Base-by-base conservation (phyloP, 768 basidiomycete genomes). In the Termitomyces sp. region DNA sequence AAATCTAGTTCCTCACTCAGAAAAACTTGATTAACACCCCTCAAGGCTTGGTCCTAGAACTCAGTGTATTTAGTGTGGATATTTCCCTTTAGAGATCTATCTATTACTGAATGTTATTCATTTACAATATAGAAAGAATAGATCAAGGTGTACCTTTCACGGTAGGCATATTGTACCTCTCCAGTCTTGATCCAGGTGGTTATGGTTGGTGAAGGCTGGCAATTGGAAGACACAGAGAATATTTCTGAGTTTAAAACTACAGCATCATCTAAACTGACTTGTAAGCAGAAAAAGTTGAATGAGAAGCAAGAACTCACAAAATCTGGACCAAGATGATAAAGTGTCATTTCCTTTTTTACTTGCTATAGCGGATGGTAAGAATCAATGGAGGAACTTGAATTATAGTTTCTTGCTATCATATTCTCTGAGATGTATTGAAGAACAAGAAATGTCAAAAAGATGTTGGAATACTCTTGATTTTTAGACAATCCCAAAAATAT, bases 301-400 rank as follows among this genome's bases (percentile, higher is more conserved):
- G 20, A 37, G 24, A 10, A 13, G 13, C 33, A 44, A 46, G 26
- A 41, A 39, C 60, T 79, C 65, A 94, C 94, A 84, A 68, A 97
- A 93, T 77, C 89, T 93, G 90, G 87, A 66, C 83, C 84, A 65
- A 93, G 82, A 69, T 97, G 94, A 73, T 97, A 97, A 45, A 93
- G 81, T 3, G 91, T 94, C 37, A 88, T 86, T 68, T 97, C 92
- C 85, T 75, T 86, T 92, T 77, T 84, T 89, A 59, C 81, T 81
- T 57, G 88, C 84, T 86, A 89, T 89, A n/a, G 70, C 54, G 36
- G 34, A 34, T 15, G 44, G 46, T 29, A 34, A 20, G 41, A 41
- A 39, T 7, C 36, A 20, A n/a, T 10, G 39, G n/a, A 20, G n/a
- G 42, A 37, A 33, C 5, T 29, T 57, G 24, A 44, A 26, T 57